Conservation (phyloP, 495 filamentous ascomycete genomes). For the Xylaria flabelliformis region DNA sequence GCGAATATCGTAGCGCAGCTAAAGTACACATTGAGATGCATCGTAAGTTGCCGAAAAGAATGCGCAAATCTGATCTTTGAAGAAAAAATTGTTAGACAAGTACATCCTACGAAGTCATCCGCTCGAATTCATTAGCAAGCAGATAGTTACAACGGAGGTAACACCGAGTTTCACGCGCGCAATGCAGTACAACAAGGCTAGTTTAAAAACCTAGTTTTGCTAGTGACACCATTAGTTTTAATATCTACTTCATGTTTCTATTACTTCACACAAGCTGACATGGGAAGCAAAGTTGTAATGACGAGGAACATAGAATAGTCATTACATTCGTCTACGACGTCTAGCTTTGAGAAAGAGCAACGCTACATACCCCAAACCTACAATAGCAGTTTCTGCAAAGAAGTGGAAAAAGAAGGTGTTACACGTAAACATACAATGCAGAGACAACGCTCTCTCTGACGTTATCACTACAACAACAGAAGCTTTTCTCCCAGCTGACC, state of each 20-base stretch:
- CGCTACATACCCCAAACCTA: constrained; percentile 18
- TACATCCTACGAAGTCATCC: neutral
- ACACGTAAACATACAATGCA: constrained; percentile 19
- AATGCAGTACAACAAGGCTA: neutral
- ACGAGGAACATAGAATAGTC: neutral
- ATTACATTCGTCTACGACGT: constrained; percentile 25
- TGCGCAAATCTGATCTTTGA: neutral
- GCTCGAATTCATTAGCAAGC: neutral
- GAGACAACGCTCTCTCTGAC: neutral
- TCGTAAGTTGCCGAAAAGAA: neutral
- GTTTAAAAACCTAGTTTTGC: neutral
- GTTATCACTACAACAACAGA: neutral
- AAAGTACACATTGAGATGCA: neutral
- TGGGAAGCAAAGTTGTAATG: neutral
- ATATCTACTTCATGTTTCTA: neutral
- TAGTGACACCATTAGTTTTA: neutral
- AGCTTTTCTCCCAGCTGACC: constrained; percentile 2
- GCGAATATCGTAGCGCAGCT: neutral
- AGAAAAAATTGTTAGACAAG: neutral
- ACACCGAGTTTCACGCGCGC: neutral
- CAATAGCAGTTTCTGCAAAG: neutral
- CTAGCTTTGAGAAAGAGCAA: constrained; percentile 16
- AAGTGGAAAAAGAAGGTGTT: constrained; percentile 2
- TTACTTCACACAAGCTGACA: too few relatives aligned
- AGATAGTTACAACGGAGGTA: neutral